phyloP scores from a whole-genome alignment of 2,329 filamentous ascomycete species.

The Fusarium sp. region DNA sequence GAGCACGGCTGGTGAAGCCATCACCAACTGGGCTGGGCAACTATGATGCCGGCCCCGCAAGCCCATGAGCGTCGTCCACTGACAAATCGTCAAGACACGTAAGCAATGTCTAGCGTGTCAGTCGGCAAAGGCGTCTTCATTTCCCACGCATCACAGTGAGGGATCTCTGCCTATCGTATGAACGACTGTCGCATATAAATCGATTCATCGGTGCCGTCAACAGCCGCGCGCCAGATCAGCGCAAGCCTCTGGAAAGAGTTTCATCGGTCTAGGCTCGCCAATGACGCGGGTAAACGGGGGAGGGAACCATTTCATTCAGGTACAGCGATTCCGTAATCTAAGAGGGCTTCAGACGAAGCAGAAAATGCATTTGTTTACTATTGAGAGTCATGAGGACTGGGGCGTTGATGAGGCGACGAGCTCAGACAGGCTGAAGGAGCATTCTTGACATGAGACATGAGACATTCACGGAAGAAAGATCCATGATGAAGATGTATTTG shows the following conservation, averaged over 20 bases:
- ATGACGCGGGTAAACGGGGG: constrained; percentile 1
- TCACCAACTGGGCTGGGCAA: constrained; percentile 9
- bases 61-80: background rate
- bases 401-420: constrained; percentile 25
- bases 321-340: background rate
- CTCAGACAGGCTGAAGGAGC: constrained; percentile 6
- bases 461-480: constrained; percentile 10
- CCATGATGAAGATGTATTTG: constrained; percentile 1
- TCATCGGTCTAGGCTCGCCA: constrained; percentile 1
- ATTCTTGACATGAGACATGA: constrained; percentile 36
- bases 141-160: background rate
- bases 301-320: background rate
- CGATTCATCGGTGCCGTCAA: constrained; percentile 2
- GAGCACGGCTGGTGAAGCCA: constrained; percentile 19
- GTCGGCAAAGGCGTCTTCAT: background rate
- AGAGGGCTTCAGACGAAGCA: constrained; percentile 1
- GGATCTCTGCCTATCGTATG: background rate
- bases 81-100: background rate
- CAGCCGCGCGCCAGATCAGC: background rate
- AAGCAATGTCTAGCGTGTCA: background rate
- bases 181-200: background rate
- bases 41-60: background rate
- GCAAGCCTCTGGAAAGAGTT: background rate
- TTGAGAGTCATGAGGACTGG: background rate
- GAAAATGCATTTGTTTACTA: constrained; percentile 9